These are phyloP conservation scores for Candida mesenterica DNA, from an alignment of 1,139 yeast species.

Conservation along the genomic window DNA sequence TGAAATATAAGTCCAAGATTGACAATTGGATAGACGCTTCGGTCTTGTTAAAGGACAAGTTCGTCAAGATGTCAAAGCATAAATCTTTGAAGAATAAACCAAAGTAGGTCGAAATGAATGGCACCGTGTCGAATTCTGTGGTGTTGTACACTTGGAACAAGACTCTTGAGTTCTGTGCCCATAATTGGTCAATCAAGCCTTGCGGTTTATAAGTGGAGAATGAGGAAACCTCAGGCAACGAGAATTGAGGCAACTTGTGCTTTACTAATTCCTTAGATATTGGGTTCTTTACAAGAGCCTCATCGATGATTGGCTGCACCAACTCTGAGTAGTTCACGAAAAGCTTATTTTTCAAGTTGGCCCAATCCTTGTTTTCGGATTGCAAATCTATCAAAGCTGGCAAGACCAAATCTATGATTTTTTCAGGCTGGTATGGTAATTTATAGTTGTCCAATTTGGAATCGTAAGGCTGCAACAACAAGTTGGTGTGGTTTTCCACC, in stretches of 20 bases:
- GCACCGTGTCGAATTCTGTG: conserved; percentile 66
- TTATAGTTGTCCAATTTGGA: conserved; percentile 29
- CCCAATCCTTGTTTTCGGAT: conserved; percentile 28
- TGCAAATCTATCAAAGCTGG: conserved; percentile 49
- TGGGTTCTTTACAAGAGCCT: conserved; percentile 34
- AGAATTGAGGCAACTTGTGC: conserved; percentile 47
- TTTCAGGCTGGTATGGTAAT: conserved; percentile 55
- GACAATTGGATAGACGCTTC: conserved; percentile 85
- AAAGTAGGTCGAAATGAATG: conserved; percentile 55
- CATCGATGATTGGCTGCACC: conserved; percentile 37
- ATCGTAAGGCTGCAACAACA: conserved; percentile 40
- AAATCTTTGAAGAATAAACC: conserved; percentile 71
- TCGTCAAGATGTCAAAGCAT: conserved; percentile 68
- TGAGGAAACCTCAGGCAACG: conserved; percentile 47
- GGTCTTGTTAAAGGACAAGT: conserved; percentile 83
- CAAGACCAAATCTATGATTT: conserved; percentile 50
- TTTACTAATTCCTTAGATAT: conserved; percentile 41
- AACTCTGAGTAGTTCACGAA: conserved; percentile 35
- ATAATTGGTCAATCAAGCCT: conserved; percentile 38
- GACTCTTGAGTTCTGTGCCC: conserved; percentile 53
- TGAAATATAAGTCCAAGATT: conserved; percentile 71
- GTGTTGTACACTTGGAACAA: conserved; percentile 64
- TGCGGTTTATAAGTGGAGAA: conserved; percentile 24
- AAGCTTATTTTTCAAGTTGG: conserved; percentile 22
- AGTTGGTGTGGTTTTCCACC: conserved; percentile 19